These are phyloP conservation scores for Coelastrella sp. DNA, from an alignment of 139 green algal genomes.

Conservation along the genomic window DNA sequence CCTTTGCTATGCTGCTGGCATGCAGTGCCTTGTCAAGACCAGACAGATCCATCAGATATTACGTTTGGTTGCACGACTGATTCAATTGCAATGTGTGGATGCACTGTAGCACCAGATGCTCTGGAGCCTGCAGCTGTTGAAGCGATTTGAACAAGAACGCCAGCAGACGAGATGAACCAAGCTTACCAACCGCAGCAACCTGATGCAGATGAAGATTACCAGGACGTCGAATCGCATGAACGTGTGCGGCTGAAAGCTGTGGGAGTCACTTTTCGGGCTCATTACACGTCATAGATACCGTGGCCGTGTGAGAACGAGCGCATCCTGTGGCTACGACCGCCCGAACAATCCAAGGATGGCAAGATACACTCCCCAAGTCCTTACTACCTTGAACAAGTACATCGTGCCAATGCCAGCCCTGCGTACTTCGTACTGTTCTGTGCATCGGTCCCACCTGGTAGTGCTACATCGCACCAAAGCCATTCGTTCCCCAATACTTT, in stretches of 20 bases:
- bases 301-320: not conserved
- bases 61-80: not conserved
- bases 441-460: not conserved
- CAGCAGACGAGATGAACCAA: no score
- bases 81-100: no score
- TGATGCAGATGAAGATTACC: not conserved
- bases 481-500: no score
- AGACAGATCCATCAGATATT: not conserved
- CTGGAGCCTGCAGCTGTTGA: no score
- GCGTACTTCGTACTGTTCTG: not conserved
- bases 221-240: no score
- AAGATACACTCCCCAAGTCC: not conserved
- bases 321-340: not conserved
- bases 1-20: not conserved
- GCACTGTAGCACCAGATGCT: no score
- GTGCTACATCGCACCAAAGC: no score
- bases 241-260: not conserved
- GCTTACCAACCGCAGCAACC: not conserved
- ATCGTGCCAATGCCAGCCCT: not conserved
- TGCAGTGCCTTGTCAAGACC: not conserved
- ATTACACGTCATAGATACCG: not conserved
- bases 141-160: no score
- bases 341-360: not conserved
- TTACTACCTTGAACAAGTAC: not conserved
- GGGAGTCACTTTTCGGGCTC: not conserved